Evolutionary conservation across 331 rosid genomes (phyloP).

Genomic region (Rhamnella rubrinervis): DNA sequence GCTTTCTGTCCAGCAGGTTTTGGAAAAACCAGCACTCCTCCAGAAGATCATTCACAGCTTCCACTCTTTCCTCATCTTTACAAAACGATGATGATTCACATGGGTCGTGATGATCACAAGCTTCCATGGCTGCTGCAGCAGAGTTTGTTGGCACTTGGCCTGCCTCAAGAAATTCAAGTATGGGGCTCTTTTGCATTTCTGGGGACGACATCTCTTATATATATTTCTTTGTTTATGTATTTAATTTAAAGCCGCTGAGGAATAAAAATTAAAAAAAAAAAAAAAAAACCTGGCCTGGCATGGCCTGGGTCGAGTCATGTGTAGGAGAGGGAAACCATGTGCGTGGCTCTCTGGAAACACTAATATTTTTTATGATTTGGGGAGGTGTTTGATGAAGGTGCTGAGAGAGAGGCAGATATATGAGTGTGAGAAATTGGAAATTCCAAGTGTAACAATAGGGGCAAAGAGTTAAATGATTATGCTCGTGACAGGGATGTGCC

Average conservation of each 20-base stretch:
- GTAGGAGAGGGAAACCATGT: slow-evolving; percentile 52
- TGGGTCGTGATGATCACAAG: slow-evolving; percentile 30
- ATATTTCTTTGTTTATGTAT: slow-evolving; percentile 12
- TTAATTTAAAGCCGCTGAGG: too few species aligned
- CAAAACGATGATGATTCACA: slow-evolving; percentile 32
- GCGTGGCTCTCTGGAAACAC: slow-evolving; percentile 25
- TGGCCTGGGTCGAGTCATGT: slow-evolving; percentile 36
- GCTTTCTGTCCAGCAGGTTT: slow-evolving; percentile 50
- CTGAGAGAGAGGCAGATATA: slow-evolving; percentile 22
- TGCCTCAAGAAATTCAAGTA: slow-evolving; percentile 4
- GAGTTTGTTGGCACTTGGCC: slow-evolving; percentile 7
- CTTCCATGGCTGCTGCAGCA: slow-evolving; percentile 45
- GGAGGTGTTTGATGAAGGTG: slow-evolving; percentile 21
- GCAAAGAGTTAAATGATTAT: slow-evolving; percentile 17
- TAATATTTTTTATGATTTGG: slow-evolving; percentile 20
- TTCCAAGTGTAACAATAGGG: slow-evolving; percentile 30
- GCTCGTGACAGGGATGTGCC: slow-evolving; percentile 46
- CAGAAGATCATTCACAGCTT: slow-evolving; percentile 70
- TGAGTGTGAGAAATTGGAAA: slow-evolving; percentile 14
- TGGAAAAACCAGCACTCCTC: slow-evolving; percentile 83
- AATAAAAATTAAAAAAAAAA: slow-evolving; percentile 4
- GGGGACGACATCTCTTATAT: neutral
- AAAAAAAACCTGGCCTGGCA: slow-evolving; percentile 12
- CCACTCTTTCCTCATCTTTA: slow-evolving; percentile 35
- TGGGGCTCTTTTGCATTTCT: neutral